phyloP scores from a whole-genome alignment of 441 rosid genomes.

The Euphorbia schlechtendalii region DNA sequence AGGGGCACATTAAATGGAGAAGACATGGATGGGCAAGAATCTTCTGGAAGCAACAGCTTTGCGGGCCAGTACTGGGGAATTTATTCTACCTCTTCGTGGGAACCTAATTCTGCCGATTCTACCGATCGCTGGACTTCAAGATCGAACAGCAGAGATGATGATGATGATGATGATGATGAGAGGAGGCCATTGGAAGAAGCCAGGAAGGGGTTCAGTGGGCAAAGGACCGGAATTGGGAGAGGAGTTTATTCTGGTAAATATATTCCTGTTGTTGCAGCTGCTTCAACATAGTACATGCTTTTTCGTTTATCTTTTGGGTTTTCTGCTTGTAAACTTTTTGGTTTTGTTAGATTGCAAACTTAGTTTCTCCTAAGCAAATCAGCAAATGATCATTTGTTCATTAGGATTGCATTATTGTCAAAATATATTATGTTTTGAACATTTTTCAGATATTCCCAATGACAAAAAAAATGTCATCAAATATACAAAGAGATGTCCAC shows the following conservation, averaged over 20 bases:
- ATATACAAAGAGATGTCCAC: too few relatives aligned
- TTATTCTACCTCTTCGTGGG: constrained; percentile 52
- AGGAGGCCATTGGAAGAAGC: constrained; percentile 22
- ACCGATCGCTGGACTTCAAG: constrained; percentile 60
- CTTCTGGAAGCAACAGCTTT: constrained; percentile 73
- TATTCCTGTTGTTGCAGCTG: constrained; percentile 29
- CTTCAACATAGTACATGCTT: constrained; percentile 26
- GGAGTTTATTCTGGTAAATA: constrained; percentile 30
- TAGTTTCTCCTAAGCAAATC: too few relatives aligned
- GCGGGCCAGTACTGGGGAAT: constrained; percentile 42
- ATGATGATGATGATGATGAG: too few relatives aligned
- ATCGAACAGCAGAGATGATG: constrained; percentile 39
- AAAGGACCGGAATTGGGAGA: constrained; percentile 38
- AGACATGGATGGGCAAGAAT: constrained; percentile 62
- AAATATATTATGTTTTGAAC: too few relatives aligned
- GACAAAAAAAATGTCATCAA: too few relatives aligned
- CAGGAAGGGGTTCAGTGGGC: constrained; percentile 29
- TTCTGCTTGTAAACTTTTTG: constrained; percentile 12
- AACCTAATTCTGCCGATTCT: constrained; percentile 73
- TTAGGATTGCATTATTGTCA: neutral
- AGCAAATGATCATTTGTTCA: constrained; percentile 5
- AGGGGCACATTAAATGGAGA: constrained; percentile 32
- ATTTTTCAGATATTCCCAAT: too few relatives aligned
- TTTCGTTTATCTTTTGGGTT: constrained; percentile 1
- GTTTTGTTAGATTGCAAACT: constrained; percentile 25